These are phyloP conservation scores for Barnettozyma populi DNA, from an alignment of 805 yeast species.

Conservation along the genomic window DNA sequence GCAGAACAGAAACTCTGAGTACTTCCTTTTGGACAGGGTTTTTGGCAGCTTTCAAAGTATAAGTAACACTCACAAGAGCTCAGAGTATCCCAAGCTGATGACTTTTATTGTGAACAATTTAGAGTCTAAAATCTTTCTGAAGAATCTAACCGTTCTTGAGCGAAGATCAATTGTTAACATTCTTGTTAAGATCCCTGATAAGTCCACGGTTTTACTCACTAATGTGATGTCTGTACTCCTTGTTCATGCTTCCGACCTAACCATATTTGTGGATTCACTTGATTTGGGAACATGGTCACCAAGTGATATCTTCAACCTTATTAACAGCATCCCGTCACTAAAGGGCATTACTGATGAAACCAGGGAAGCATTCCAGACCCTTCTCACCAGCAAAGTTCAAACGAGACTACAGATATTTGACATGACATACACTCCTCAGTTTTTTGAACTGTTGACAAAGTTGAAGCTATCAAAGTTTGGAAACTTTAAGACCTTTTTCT, in stretches of 20 bases:
- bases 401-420: not conserved
- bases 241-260: not conserved
- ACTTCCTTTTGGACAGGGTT: conserved; percentile 14
- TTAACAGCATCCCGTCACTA: not conserved
- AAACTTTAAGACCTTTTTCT: not conserved
- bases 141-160: conserved; percentile 2
- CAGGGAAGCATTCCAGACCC: not conserved
- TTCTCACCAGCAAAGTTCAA: not conserved
- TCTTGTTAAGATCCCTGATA: not conserved
- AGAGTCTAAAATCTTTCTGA: conserved; percentile 20
- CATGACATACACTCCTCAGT: not conserved
- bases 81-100: conserved; percentile 1
- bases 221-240: conserved; percentile 1
- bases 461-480: not conserved
- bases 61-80: not conserved
- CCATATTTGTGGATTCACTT: conserved; percentile 1
- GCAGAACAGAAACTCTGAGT: conserved; percentile 14
- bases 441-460: conserved; percentile 3
- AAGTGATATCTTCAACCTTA: not conserved
- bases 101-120: conserved; percentile 19
- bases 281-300: conserved; percentile 1
- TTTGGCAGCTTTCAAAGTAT: not conserved
- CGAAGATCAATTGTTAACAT: not conserved
- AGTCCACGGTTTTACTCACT: not conserved
- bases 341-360: not conserved